A percentile compares a stretch with the other conserved stretches of the same genome.
Evolutionary conservation across 306 rosid genomes (phyloP).

Genomic region (Canavalia gladiata): DNA sequence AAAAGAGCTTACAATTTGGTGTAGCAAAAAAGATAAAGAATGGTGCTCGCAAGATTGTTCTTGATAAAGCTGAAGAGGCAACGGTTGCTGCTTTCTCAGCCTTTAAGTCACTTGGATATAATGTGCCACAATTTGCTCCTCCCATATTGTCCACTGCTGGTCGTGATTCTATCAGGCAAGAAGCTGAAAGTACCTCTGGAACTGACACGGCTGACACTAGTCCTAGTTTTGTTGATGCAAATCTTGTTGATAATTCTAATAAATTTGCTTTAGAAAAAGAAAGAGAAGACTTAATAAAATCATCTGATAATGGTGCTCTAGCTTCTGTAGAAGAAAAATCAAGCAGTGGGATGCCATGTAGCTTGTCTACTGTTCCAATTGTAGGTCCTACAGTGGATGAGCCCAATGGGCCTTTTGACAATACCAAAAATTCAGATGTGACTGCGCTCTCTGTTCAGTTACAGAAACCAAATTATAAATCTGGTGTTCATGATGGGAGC

Average conservation of each 20-base stretch:
- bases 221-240: constrained; percentile 55
- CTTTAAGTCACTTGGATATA: constrained; percentile 85
- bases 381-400: constrained; percentile 51
- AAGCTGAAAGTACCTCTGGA: constrained; percentile 62
- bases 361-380: constrained; percentile 55
- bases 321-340: constrained; percentile 58
- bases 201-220: constrained; percentile 60
- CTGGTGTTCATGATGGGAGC: constrained; percentile 39
- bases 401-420: constrained; percentile 46
- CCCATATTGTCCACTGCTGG: constrained; percentile 55
- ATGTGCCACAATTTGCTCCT: constrained; percentile 77
- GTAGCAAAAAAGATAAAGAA: constrained; percentile 94
- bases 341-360: constrained; percentile 43
- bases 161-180: constrained; percentile 61
- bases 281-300: constrained; percentile 49
- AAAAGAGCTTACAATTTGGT: constrained; percentile 78
- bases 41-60: constrained; percentile 93
- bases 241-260: constrained; percentile 52
- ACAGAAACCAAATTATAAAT: constrained; percentile 55
- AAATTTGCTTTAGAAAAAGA: constrained; percentile 51
- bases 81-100: constrained; percentile 89
- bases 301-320: constrained; percentile 46
- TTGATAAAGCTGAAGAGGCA: constrained; percentile 98
- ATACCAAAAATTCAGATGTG: constrained; percentile 49
- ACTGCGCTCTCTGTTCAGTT: constrained; percentile 42